Percentiles rank a stretch among this genome's conserved stretches.
phyloP scores from a whole-genome alignment of 1,139 yeast species.

The Geotrichum siamense region DNA sequence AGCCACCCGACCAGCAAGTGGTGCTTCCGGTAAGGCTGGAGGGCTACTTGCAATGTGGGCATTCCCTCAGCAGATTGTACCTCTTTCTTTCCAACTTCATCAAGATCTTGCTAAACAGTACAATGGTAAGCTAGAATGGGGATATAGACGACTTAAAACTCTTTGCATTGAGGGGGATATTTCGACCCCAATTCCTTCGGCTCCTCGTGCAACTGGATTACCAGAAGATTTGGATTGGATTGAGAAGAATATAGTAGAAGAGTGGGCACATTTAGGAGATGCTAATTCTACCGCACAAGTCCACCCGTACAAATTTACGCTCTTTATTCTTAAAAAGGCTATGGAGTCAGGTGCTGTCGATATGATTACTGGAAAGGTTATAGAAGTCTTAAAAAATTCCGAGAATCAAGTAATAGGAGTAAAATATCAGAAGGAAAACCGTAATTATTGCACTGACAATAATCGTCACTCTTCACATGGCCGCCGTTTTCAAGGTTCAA shows the following conservation, averaged over 20 bases:
- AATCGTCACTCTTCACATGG: neutral
- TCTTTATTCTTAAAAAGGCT: conserved; percentile 69
- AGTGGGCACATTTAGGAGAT: conserved; percentile 79
- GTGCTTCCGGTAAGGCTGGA: conserved; percentile 97
- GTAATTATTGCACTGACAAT: conserved; percentile 30
- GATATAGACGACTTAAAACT: conserved; percentile 81
- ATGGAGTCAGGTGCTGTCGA: conserved; percentile 81
- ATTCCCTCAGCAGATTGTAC: conserved; percentile 90
- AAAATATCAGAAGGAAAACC: conserved; percentile 38
- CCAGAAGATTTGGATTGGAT: conserved; percentile 85
- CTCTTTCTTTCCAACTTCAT: conserved; percentile 78
- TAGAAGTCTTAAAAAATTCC: conserved; percentile 41
- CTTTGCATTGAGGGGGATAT: conserved; percentile 83
- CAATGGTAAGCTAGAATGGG: conserved; percentile 84
- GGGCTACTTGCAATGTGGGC: conserved; percentile 94
- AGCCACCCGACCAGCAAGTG: conserved; percentile 90
- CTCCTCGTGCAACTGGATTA: conserved; percentile 29
- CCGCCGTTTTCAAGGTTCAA: neutral
- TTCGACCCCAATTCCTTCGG: conserved; percentile 8
- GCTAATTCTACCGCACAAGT: conserved; percentile 91
- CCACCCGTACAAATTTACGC: conserved; percentile 90
- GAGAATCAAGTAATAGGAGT: conserved; percentile 26
- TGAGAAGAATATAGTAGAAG: conserved; percentile 53
- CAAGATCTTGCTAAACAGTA: conserved; percentile 71
- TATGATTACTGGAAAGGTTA: conserved; percentile 75